Percentiles rank a stretch among this genome's conserved stretches.
Evolutionary conservation across 2,329 filamentous ascomycete species (phyloP).

Genomic region (Huntiella moniliformis): DNA sequence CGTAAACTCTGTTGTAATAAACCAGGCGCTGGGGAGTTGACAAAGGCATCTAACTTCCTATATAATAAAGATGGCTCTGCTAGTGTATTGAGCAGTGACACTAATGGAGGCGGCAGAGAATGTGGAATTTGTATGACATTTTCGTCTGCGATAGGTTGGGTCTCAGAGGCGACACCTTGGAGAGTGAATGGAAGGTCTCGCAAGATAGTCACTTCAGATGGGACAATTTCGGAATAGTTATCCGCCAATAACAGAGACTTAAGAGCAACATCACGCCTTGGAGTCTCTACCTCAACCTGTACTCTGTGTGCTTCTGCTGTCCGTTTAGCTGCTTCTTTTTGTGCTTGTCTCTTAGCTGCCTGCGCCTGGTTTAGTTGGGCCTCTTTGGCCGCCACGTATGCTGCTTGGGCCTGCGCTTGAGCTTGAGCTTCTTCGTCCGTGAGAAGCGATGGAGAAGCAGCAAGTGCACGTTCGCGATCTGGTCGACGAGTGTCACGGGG

Average conservation of each 20-base stretch:
- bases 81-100: constrained; percentile 73
- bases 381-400: constrained; percentile 23
- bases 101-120: constrained; percentile 62
- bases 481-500: constrained; percentile 22
- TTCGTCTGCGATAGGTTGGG: constrained; percentile 54
- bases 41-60: constrained; percentile 58
- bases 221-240: constrained; percentile 37
- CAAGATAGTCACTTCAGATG: constrained; percentile 46
- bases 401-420: constrained; percentile 23
- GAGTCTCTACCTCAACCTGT: constrained; percentile 15
- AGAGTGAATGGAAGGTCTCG: constrained; percentile 81
- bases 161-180: constrained; percentile 76
- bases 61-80: constrained; percentile 92
- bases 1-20: constrained; percentile 83
- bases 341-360: constrained; percentile 7
- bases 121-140: constrained; percentile 57
- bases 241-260: constrained; percentile 39
- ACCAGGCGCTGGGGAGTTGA: constrained; percentile 62
- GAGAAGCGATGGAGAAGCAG: constrained; percentile 19
- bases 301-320: constrained; percentile 12
- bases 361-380: constrained; percentile 17
- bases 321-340: constrained; percentile 19
- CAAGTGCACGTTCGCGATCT: constrained; percentile 20
- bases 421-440: constrained; percentile 25
- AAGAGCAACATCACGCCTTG: constrained; percentile 31